phyloP scores from a whole-genome alignment of 2,329 filamentous ascomycete species.

The Eurotiales sp. region DNA sequence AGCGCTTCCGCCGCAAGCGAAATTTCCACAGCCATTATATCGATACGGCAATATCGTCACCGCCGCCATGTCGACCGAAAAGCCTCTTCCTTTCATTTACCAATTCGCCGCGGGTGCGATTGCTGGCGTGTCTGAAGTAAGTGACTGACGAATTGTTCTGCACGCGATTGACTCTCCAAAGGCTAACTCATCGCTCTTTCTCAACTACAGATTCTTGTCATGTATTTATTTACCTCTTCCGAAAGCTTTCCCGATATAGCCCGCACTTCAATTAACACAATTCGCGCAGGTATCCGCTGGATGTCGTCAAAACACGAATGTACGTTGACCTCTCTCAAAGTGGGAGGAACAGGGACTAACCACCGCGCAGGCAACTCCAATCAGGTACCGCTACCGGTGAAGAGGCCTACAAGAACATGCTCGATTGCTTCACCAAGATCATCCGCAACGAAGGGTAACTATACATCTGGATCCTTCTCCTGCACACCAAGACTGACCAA shows the following conservation, averaged over 20 bases:
- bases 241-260: not conserved
- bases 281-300: slow-evolving; percentile 80
- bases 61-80: slow-evolving; percentile 59
- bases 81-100: slow-evolving; percentile 87
- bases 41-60: slow-evolving; percentile 3
- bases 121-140: slow-evolving; percentile 93
- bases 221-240: slow-evolving; percentile 21
- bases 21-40: no score
- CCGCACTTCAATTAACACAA: slow-evolving; percentile 9
- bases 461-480: not conserved
- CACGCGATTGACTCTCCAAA: slow-evolving; percentile 33
- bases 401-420: slow-evolving; percentile 92
- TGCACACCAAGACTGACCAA: not conserved
- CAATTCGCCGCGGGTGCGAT: slow-evolving; percentile 95
- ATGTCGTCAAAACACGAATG: slow-evolving; percentile 98
- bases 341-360: no score
- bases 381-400: slow-evolving; percentile 66
- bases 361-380: slow-evolving; percentile 77
- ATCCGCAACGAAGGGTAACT: slow-evolving; percentile 87
- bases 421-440: slow-evolving; percentile 98
- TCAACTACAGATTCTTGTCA: slow-evolving; percentile 26
- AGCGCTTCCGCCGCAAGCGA: no score
- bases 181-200: not conserved
- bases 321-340: no score
- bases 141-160: not conserved